A percentile compares a stretch with the other conserved stretches of the same genome.
phyloP scores from a whole-genome alignment of 129 eudicot genomes.

The Tanacetum coccineum region DNA sequence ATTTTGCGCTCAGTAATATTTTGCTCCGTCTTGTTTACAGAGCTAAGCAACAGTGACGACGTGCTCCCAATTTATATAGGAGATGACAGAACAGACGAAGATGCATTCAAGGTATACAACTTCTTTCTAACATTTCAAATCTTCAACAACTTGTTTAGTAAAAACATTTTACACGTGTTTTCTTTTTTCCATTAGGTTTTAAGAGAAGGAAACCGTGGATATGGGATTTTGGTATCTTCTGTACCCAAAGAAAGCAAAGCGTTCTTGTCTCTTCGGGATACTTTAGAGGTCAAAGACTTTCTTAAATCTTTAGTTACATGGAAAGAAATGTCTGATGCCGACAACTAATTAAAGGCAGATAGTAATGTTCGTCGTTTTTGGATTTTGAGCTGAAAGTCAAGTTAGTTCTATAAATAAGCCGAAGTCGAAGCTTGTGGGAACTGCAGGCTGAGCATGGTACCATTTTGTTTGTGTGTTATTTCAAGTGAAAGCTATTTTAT shows the following conservation, averaged over 20 bases:
- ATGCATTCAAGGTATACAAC: conserved; percentile 72
- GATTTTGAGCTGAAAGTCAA: conserved; percentile 14
- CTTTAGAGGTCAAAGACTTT: conserved; percentile 69
- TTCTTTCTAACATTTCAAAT: background rate
- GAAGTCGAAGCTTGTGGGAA: conserved; percentile 19
- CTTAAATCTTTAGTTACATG: conserved; percentile 51
- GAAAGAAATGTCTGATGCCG: conserved; percentile 30
- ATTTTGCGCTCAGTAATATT: background rate
- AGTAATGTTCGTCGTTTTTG: background rate
- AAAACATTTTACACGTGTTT: background rate
- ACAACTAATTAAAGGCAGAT: background rate
- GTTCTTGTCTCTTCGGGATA: conserved; percentile 50
- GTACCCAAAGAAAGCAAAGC: conserved; percentile 65
- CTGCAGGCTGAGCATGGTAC: conserved; percentile 8
- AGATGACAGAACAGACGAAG: conserved; percentile 88
- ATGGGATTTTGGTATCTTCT: conserved; percentile 57
- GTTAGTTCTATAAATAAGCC: conserved; percentile 15
- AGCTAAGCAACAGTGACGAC: conserved; percentile 40
- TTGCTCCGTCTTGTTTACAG: conserved; percentile 27
- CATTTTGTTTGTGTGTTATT: conserved; percentile 21
- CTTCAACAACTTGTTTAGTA: background rate
- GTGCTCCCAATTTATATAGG: conserved; percentile 87
- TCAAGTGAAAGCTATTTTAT: background rate
- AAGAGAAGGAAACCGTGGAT: conserved; percentile 49
- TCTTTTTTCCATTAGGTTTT: conserved; percentile 36